Conservation (phyloP, 495 filamentous ascomycete genomes). For the Apodospora peruviana region DNA sequence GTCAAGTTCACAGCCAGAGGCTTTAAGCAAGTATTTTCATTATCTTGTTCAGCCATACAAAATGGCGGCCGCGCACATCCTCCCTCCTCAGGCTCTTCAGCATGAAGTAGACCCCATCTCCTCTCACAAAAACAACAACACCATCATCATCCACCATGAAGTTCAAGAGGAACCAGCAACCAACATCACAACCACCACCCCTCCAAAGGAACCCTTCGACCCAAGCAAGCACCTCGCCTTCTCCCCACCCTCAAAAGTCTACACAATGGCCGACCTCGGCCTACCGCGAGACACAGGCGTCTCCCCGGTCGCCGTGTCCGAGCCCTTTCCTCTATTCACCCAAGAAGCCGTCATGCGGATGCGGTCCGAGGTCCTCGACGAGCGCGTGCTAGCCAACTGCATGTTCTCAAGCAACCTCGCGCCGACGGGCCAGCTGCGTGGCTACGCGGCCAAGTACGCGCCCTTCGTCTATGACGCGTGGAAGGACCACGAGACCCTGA, state of each 20-base stretch:
- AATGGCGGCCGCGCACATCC: too few species aligned
- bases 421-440: constrained; percentile 59
- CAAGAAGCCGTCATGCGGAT: constrained; percentile 59
- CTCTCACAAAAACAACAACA: not conserved
- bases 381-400: constrained; percentile 61
- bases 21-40: too few species aligned
- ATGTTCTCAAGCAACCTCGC: constrained; percentile 60
- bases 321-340: constrained; percentile 70
- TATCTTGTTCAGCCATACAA: too few species aligned
- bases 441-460: constrained; percentile 57
- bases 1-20: too few species aligned
- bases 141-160: not conserved
- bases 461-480: constrained; percentile 67
- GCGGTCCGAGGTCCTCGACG: constrained; percentile 58
- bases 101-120: not conserved
- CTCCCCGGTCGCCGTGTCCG: constrained; percentile 62
- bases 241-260: constrained; percentile 42
- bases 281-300: constrained; percentile 51
- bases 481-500: constrained; percentile 59
- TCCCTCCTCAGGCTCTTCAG: too few species aligned
- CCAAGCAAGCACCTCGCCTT: constrained; percentile 53
- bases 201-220: constrained; percentile 5
- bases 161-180: too few species aligned
- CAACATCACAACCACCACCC: not conserved
- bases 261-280: constrained; percentile 58